Conservation (phyloP, 345 rosid species). For the Sonneratia alba region DNA sequence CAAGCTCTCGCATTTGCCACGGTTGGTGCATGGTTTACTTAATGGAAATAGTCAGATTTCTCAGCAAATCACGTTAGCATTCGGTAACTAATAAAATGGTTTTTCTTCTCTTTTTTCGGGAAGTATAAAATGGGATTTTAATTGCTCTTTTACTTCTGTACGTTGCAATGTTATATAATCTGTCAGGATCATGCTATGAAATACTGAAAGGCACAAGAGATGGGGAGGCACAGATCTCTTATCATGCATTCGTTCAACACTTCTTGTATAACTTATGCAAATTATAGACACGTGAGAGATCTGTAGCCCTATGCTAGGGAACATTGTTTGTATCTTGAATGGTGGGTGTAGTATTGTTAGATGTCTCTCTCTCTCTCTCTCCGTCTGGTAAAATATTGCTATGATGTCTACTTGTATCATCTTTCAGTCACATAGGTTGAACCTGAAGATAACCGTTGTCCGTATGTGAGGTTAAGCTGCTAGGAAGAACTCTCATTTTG, state of each 20-base stretch:
- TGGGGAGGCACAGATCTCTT: too few species aligned
- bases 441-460: too few species aligned
- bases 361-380: too few species aligned
- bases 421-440: too few species aligned
- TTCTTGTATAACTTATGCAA: neutral
- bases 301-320: too few species aligned
- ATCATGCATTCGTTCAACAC: neutral
- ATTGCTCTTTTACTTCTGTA: too few species aligned
- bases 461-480: neutral
- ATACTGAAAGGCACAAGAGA: too few species aligned
- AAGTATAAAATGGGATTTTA: neutral
- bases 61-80: neutral
- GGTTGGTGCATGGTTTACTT: neutral
- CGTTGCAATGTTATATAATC: neutral
- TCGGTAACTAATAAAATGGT: neutral
- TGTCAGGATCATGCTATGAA: neutral
- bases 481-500: neutral
- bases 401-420: too few species aligned
- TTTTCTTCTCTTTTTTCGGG: neutral
- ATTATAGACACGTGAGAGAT: too few species aligned
- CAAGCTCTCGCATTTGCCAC: neutral
- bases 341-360: too few species aligned
- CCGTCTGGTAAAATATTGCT: too few species aligned
- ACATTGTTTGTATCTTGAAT: too few species aligned
- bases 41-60: neutral